phyloP scores from a whole-genome alignment of 2,329 filamentous ascomycete genomes.

The Chrysoporthe puriensis region DNA sequence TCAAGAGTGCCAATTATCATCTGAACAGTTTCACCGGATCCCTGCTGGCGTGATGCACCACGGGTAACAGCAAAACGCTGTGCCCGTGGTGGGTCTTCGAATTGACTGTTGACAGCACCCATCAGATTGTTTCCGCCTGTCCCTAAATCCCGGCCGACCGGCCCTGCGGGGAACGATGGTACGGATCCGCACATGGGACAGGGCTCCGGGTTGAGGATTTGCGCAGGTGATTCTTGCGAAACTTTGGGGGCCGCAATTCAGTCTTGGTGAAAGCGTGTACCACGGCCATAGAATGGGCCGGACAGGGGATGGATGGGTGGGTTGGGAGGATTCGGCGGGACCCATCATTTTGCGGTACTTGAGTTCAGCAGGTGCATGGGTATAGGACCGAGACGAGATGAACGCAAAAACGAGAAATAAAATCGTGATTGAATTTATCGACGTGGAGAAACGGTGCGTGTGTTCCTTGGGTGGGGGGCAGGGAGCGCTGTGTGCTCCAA shows the following conservation, averaged over 20 bases:
- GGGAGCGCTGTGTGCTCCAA: too few species aligned
- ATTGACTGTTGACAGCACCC: too few species aligned
- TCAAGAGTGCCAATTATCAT: background rate
- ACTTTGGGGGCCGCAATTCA: slow-evolving; percentile 1
- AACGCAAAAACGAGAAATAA: background rate
- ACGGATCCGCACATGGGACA: background rate
- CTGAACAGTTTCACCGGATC: background rate
- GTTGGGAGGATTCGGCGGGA: background rate
- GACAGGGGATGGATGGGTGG: background rate
- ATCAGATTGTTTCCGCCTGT: background rate
- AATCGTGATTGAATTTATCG: background rate
- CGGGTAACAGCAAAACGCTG: background rate
- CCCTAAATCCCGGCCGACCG: background rate
- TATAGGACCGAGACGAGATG: background rate
- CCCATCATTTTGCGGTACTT: too few species aligned
- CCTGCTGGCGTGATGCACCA: background rate
- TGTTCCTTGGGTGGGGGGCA: too few species aligned
- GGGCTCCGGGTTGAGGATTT: background rate
- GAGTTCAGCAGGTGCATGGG: too few species aligned
- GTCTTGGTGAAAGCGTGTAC: background rate
- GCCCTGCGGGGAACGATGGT: background rate
- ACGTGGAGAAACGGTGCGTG: too few species aligned
- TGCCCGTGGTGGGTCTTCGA: background rate
- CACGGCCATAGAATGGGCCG: background rate
- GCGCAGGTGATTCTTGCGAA: background rate